Evolutionary conservation across 148 eudicot genomes (phyloP).

Genomic region (Linanthus parryae): DNA sequence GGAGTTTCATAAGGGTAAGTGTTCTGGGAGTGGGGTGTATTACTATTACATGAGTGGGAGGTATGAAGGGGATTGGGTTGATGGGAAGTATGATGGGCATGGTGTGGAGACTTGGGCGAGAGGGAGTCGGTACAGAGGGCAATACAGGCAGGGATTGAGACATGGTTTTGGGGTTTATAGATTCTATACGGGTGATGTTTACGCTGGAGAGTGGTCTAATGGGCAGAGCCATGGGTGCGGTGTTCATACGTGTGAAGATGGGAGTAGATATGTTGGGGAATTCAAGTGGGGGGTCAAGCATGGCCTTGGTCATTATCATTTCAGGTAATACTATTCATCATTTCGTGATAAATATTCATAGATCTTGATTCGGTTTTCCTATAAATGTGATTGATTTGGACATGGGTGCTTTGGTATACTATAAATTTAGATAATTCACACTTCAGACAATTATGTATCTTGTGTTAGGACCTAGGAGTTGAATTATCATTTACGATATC

Average conservation of each 20-base stretch:
- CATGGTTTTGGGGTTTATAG: constrained; percentile 2
- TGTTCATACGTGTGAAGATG: not conserved
- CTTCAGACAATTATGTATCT: not conserved
- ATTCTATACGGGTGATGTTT: too few species aligned
- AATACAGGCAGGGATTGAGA: not conserved
- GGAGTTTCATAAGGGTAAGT: constrained; percentile 5
- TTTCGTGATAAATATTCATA: too few species aligned
- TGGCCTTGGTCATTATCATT: constrained; percentile 1
- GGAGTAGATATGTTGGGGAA: not conserved
- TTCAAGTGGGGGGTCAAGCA: constrained; percentile 1
- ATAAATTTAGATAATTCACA: not conserved
- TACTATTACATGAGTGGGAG: constrained; percentile 10
- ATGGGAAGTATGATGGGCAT: constrained; percentile 3
- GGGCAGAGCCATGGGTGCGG: constrained; percentile 5
- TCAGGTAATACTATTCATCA: not conserved
- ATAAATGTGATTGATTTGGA: not conserved
- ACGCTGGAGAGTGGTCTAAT: not conserved
- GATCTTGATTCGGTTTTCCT: not conserved
- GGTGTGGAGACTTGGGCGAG: constrained; percentile 6
- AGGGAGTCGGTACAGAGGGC: constrained; percentile 5
- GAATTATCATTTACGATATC: too few species aligned
- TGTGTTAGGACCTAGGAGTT: not conserved
- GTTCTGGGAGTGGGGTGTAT: constrained; percentile 6
- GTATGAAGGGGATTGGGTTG: constrained; percentile 8
- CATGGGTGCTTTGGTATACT: not conserved